Percentiles rank a stretch among this genome's conserved stretches.
These are phyloP conservation scores for Cyberlindnera galapagoensis DNA, from an alignment of 805 yeast species.

Conservation along the genomic window DNA sequence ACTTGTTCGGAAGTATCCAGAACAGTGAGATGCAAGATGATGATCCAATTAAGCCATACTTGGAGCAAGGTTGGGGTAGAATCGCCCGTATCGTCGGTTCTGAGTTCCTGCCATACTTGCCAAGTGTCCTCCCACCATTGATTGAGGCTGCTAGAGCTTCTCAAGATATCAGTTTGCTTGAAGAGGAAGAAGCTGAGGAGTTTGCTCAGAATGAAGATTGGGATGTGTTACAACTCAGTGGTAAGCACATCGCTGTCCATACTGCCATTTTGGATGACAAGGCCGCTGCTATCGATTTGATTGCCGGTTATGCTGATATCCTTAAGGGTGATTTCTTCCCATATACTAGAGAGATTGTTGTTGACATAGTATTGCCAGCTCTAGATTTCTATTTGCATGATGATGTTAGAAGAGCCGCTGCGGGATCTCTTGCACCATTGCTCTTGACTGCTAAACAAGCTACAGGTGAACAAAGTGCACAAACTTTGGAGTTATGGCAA, in stretches of 20 bases:
- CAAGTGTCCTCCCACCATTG: constrained; percentile 85
- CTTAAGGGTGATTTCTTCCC: constrained; percentile 78
- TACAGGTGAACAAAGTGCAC: constrained; percentile 44
- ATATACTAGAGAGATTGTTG: constrained; percentile 71
- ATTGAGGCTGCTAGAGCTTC: constrained; percentile 79
- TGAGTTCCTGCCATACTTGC: constrained; percentile 79
- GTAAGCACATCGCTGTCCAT: constrained; percentile 91
- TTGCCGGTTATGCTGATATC: constrained; percentile 78
- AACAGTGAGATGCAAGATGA: constrained; percentile 51
- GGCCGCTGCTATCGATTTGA: constrained; percentile 82
- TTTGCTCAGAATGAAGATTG: constrained; percentile 83
- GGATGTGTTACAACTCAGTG: constrained; percentile 88
- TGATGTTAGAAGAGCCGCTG: constrained; percentile 90
- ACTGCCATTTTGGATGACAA: constrained; percentile 94
- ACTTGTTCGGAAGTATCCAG: constrained; percentile 69
- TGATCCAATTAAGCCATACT: constrained; percentile 80
- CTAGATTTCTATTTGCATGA: constrained; percentile 88
- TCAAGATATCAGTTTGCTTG: constrained; percentile 83
- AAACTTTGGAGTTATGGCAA: constrained; percentile 65
- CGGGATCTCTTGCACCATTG: constrained; percentile 74
- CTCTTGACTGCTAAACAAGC: constrained; percentile 53
- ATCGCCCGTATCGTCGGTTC: constrained; percentile 79
- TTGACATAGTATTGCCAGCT: constrained; percentile 80
- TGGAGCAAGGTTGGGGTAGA: constrained; percentile 96
- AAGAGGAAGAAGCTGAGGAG: constrained; percentile 83